These are phyloP conservation scores for Adansonia digitata DNA, from an alignment of 345 rosid genomes.

Conservation along the genomic window DNA sequence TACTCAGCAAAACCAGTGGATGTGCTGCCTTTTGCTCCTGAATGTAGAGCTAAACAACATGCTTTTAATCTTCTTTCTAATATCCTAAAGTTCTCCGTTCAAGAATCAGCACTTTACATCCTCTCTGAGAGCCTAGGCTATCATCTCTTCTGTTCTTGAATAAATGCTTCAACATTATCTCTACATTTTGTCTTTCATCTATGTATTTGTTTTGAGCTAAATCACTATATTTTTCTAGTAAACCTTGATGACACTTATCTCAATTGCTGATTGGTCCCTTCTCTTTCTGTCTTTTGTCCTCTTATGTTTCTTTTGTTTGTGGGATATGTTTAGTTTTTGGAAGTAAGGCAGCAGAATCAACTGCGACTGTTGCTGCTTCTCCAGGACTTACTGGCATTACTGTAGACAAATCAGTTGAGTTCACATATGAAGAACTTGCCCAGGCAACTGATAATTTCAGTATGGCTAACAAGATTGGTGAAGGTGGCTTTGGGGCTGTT, in stretches of 20 bases:
- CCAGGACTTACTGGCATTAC: conserved; percentile 56
- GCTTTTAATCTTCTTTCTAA: too few relatives aligned
- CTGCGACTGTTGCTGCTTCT: conserved; percentile 20
- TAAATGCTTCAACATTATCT: too few relatives aligned
- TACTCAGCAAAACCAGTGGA: neutral
- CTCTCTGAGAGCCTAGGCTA: neutral
- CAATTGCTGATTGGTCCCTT: conserved; percentile 22
- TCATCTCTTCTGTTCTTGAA: too few relatives aligned
- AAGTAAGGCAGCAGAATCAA: conserved; percentile 32
- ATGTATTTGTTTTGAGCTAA: neutral
- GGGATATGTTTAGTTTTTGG: conserved; percentile 26
- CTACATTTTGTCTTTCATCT: neutral
- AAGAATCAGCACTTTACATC: neutral
- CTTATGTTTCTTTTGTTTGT: conserved; percentile 1
- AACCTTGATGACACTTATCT: neutral
- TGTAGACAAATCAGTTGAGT: conserved; percentile 84
- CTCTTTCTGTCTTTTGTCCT: neutral
- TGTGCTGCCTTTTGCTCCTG: neutral
- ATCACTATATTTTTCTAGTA: neutral
- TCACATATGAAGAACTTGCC: conserved; percentile 87
- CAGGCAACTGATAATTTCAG: conserved; percentile 80
- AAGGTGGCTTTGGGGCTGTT: conserved; percentile 92
- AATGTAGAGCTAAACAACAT: neutral
- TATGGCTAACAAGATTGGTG: conserved; percentile 78
- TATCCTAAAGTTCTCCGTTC: neutral